Conservation (phyloP, 176 grass and related monocot species). For the Carex littledalei region DNA sequence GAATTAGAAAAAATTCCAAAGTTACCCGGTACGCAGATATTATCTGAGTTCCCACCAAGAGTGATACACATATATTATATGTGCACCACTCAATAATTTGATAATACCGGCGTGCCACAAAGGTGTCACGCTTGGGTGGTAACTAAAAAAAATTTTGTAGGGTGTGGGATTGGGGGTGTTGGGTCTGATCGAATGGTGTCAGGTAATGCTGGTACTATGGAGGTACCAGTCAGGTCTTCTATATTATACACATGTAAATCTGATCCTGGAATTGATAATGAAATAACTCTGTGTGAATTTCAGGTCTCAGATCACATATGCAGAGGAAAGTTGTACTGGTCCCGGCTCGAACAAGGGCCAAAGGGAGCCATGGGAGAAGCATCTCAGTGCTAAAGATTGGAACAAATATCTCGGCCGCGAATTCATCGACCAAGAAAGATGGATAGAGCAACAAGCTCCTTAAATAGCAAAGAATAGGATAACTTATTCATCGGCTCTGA, state of each 20-base stretch:
- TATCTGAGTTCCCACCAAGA: too few species aligned
- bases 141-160: too few species aligned
- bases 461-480: neutral
- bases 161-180: neutral
- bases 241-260: neutral
- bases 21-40: too few species aligned
- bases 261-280: neutral
- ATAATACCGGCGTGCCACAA: too few species aligned
- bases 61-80: too few species aligned
- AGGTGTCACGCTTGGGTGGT: too few species aligned
- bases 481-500: neutral
- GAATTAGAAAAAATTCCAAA: too few species aligned
- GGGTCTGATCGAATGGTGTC: neutral
- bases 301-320: constrained; percentile 32
- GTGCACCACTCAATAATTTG: too few species aligned
- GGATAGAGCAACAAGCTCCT: constrained; percentile 28
- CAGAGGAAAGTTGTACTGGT: constrained; percentile 29
- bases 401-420: constrained; percentile 24
- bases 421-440: constrained; percentile 44
- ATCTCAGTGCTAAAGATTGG: constrained; percentile 17
- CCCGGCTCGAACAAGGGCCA: constrained; percentile 16
- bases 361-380: constrained; percentile 43
- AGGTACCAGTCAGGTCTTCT: neutral
- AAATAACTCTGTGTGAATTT: neutral
- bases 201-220: neutral